Base-by-base conservation (phyloP, 2,329 filamentous ascomycete genomes). In the Ilyonectria robusta region DNA sequence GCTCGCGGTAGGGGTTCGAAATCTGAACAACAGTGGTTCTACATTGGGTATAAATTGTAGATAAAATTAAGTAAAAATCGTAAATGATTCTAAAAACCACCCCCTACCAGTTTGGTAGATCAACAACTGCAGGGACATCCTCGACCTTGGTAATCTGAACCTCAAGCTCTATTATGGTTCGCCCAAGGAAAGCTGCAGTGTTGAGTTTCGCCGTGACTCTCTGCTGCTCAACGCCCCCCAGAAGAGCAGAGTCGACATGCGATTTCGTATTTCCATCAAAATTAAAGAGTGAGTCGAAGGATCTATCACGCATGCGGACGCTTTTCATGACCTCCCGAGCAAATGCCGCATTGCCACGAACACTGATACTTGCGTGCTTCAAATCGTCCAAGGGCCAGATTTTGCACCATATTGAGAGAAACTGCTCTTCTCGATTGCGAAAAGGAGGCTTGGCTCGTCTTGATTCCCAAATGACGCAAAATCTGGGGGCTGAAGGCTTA, bases 381-480 rank as follows among this genome's bases (percentile, higher is more conserved):
- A 63, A 4, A 33, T 63, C 54, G 4, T 51, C n/a, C 21, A 63
- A 11, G 6, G 48, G 44, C 61, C 61, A 63, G 23, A 63, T 35
- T 31, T 53, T 56, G 61, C 61, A 63, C 61, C 61, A 63, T 8
- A 26, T 46, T 19, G 35, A 44, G 17, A 58, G 8, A 3, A 42
- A 3, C 6, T 47, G 26, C 23, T 26, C 35, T 5, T 17, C 10
- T 6, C 13, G 8, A 29, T 13, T 23, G 13, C 4, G 4, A 13
- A 58, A 26, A 10, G 33, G 9, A 10, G 54, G 13, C 10, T 37
- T 37, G 3, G 54, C 50, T 9, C 35, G 46, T 17, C 21, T 35
- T 21, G 46, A 42, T 53, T 63, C 61, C 61, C 61, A 63, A 23
- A 58, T 46, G 15, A 63, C 61, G 10, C 61, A 63, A 50, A 63